Base-by-base conservation (phyloP, 768 basidiomycete species). In the Porpolomopsis calyptriformis region DNA sequence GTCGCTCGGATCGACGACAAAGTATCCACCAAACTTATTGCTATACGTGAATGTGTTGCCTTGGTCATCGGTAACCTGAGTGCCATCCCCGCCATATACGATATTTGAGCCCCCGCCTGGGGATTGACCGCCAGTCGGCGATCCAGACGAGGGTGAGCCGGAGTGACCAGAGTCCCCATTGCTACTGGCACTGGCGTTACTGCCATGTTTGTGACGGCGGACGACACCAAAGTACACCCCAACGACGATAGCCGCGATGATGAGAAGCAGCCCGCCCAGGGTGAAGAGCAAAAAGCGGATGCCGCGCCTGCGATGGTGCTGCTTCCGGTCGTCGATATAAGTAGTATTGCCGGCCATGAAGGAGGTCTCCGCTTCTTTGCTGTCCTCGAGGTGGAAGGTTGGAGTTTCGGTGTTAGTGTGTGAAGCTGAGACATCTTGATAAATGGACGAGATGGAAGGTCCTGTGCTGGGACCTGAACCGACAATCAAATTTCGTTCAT, bases 21-120 rank as follows among this genome's bases (percentile, higher is more conserved):
- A 77, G 55, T 62, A 68, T 6, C 77, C 77, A 18, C 73, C 82
- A 56, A 78, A 78, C 9, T 69, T 61, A 61, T 85, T 85, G 53
- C 67, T 67, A 58, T 85, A 85, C 2, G 65, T 71, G 60, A 83
- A 77, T 1, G 66, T 72, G 2, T 71, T 62, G 8, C 83, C 84
- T 53, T 82, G 69, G 9, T 72, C 72, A 12, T 65, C 62, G 11
- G 66, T 71, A 42, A 82, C 62, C 16, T 63, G 53, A 19, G 73
- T 75, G 10, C 81, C 82, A 51, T 77, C 70, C 12, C 70, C 68
- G 19, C 82, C 82, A 7, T 60, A 60, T 16, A 63, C 27, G 11
- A 46, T 36, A 19, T 31, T 23, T 6, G 49, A 18, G 18, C 19
- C 23, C 10, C 23, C 31, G 9, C 35, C 38, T 19, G 36, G 19